Conservation (phyloP, 75 land plant species). For the Picea sitchensis region DNA sequence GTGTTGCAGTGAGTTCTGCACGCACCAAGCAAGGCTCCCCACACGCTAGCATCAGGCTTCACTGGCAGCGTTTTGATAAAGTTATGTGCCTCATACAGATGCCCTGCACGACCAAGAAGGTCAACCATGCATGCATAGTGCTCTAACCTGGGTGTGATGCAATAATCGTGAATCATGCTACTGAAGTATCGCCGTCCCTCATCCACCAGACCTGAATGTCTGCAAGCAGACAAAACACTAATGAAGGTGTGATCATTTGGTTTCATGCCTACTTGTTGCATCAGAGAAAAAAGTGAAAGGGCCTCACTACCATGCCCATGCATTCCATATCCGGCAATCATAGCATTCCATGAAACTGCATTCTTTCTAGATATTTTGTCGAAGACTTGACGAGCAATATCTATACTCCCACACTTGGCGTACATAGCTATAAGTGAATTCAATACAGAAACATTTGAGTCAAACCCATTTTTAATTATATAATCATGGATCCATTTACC, state of each 20-base stretch:
- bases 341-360: not conserved
- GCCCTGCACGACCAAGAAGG: constrained; percentile 15
- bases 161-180: not conserved
- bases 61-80: constrained; percentile 8
- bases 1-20: constrained; percentile 13
- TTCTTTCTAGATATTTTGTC: not conserved
- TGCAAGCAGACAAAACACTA: constrained; percentile 12
- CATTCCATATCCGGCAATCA: not conserved
- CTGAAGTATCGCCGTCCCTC: constrained; percentile 6
- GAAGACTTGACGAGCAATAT: not conserved
- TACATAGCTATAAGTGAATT: constrained; percentile 13
- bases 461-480: constrained; percentile 22
- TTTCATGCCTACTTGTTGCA: not conserved
- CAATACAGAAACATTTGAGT: constrained; percentile 15
- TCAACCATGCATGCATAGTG: constrained; percentile 18
- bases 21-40: constrained; percentile 13
- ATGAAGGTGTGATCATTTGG: constrained; percentile 6
- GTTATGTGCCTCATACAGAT: constrained; percentile 8
- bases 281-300: not conserved
- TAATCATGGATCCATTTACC: constrained; percentile 23
- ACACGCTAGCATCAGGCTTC: not conserved
- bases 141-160: constrained; percentile 6
- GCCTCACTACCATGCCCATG: not conserved
- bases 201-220: constrained; percentile 12
- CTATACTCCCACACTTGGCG: not conserved